These are phyloP conservation scores for Pterocarpus santalinus DNA, from an alignment of 306 rosid species.

Conservation along the genomic window DNA sequence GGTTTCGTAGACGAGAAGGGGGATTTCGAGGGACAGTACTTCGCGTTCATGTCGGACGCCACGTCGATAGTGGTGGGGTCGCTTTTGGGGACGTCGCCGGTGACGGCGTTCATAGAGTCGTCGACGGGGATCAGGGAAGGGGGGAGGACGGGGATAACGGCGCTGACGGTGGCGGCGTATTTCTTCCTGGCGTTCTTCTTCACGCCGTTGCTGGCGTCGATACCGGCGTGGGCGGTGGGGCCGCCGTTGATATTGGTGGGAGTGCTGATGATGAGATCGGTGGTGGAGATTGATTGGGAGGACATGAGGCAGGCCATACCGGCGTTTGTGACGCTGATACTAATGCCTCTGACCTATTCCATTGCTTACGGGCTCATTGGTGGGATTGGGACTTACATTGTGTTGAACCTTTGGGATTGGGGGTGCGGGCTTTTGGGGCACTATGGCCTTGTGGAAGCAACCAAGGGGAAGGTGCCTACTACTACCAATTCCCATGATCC, in stretches of 20 bases:
- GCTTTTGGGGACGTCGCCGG: slow-evolving; percentile 86
- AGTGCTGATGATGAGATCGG: slow-evolving; percentile 94
- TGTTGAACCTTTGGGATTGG: slow-evolving; percentile 89
- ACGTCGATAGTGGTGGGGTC: slow-evolving; percentile 92
- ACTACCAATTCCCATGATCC: slow-evolving; percentile 11
- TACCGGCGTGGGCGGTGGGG: slow-evolving; percentile 99
- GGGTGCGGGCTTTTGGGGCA: slow-evolving; percentile 39
- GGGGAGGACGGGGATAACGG: slow-evolving; percentile 91
- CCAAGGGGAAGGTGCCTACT: neutral
- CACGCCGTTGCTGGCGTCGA: slow-evolving; percentile 94
- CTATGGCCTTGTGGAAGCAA: slow-evolving; percentile 27
- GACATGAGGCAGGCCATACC: slow-evolving; percentile 96
- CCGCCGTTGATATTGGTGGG: slow-evolving; percentile 97
- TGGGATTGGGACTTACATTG: slow-evolving; percentile 83
- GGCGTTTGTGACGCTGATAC: slow-evolving; percentile 82
- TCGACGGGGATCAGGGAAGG: slow-evolving; percentile 98
- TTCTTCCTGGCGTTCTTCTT: slow-evolving; percentile 82
- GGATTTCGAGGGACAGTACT: slow-evolving; percentile 88
- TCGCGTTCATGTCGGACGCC: slow-evolving; percentile 97
- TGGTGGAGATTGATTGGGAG: slow-evolving; percentile 90
- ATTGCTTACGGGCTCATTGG: slow-evolving; percentile 91
- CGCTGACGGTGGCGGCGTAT: slow-evolving; percentile 73
- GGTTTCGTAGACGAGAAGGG: slow-evolving; percentile 81
- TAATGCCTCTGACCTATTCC: slow-evolving; percentile 92
- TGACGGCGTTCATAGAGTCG: slow-evolving; percentile 86